Conservation (phyloP, 2,329 filamentous ascomycete genomes). For the Peltaster fructicola region DNA sequence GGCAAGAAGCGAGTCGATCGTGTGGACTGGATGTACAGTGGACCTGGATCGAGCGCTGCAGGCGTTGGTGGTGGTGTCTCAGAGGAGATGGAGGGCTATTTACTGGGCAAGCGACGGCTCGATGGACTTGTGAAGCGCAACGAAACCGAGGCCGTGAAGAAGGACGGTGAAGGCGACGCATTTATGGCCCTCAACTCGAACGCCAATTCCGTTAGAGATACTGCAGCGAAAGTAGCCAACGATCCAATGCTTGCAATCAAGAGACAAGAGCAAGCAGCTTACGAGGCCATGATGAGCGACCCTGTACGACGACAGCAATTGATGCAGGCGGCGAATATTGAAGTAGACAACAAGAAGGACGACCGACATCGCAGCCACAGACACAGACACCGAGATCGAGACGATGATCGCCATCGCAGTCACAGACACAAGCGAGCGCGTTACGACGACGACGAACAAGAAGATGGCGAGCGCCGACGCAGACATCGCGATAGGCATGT, state of each 20-base stretch:
- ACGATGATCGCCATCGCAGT: too few species aligned
- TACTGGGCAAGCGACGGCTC: constrained; percentile 82
- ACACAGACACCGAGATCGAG: constrained; percentile 15
- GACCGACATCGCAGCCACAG: constrained; percentile 12
- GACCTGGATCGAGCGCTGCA: constrained; percentile 58
- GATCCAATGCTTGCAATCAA: constrained; percentile 90
- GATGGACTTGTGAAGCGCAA: constrained; percentile 71
- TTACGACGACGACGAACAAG: constrained; percentile 17
- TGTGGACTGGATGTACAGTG: constrained; percentile 97
- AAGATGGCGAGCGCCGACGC: constrained; percentile 15
- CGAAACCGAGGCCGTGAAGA: constrained; percentile 65
- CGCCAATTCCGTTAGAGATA: constrained; percentile 61
- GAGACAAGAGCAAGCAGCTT: constrained; percentile 48
- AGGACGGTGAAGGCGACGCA: constrained; percentile 33
- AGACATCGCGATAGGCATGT: constrained; percentile 12
- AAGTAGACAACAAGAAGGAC: constrained; percentile 13
- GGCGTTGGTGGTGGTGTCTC: constrained; percentile 42
- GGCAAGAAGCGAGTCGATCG: constrained; percentile 63
- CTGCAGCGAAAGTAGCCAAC: constrained; percentile 68
- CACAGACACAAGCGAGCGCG: constrained; percentile 17
- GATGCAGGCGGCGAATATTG: constrained; percentile 31
- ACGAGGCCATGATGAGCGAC: constrained; percentile 56
- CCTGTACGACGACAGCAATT: constrained; percentile 50
- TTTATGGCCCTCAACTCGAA: constrained; percentile 39
- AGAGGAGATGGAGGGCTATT: constrained; percentile 85